Conservation (phyloP, 1,284 basidiomycete genomes). For the Melampsora americana region DNA sequence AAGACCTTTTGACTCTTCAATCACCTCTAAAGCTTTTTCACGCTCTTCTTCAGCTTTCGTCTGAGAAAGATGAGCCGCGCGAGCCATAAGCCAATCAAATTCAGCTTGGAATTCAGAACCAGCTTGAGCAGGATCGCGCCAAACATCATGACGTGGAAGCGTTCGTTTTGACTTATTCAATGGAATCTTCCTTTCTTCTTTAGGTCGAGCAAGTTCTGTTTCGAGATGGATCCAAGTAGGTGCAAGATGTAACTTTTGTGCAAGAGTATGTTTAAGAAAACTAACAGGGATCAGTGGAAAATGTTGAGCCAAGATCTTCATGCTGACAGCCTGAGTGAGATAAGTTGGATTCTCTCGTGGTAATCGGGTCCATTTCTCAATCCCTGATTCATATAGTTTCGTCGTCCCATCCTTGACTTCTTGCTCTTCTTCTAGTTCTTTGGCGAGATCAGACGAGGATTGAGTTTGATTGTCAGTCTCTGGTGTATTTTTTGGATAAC, state of each 20-base stretch:
- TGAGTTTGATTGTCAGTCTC: neutral
- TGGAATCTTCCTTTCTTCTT: neutral
- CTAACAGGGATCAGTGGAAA: neutral
- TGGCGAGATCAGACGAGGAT: neutral
- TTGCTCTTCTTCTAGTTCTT: no score
- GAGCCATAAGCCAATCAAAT: neutral
- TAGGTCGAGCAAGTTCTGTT: neutral
- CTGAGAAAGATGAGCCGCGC: neutral
- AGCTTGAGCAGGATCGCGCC: neutral
- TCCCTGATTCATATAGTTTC: neutral
- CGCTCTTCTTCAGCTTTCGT: constrained; percentile 2
- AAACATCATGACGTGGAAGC: neutral
- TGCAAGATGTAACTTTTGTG: neutral
- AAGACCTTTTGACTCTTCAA: constrained; percentile 45
- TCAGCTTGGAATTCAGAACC: neutral
- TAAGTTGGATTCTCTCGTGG: neutral
- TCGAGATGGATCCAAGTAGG: neutral
- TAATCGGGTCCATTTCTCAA: neutral
- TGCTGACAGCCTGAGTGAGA: neutral
- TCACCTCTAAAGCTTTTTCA: constrained; percentile 38
- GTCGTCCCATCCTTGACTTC: no score
- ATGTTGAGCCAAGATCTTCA: neutral
- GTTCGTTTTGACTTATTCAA: neutral
- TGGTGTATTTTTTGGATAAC: neutral
- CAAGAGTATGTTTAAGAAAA: neutral